phyloP scores from a whole-genome alignment of 2,329 filamentous ascomycete genomes.

The Sarocladiaceae sp. region DNA sequence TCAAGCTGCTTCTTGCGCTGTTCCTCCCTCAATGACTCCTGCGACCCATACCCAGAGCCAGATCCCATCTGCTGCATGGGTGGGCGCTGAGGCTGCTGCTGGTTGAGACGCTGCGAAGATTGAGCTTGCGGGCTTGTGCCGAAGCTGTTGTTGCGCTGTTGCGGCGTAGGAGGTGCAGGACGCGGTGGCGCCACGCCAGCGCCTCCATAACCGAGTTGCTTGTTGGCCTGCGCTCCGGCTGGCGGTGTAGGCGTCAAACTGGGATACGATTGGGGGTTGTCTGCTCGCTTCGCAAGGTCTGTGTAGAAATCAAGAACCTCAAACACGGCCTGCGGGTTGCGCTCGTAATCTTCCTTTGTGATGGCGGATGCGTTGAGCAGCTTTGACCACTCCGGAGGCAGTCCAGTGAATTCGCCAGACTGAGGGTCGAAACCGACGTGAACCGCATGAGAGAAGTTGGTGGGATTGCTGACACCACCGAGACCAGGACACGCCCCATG shows the following conservation, averaged over 20 bases:
- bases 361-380: conserved; percentile 93
- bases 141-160: conserved; percentile 38
- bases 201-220: conserved; percentile 52
- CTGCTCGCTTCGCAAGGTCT: conserved; percentile 69
- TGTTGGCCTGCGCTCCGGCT: conserved; percentile 48
- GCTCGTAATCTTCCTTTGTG: conserved; percentile 97
- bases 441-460: conserved; percentile 94
- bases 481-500: conserved; percentile 95
- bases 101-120: conserved; percentile 25
- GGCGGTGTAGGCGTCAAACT: conserved; percentile 64
- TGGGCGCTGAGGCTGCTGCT: conserved; percentile 49
- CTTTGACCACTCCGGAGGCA: conserved; percentile 96
- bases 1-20: conserved; percentile 58
- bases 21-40: conserved; percentile 47
- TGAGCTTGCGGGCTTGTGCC: conserved; percentile 25
- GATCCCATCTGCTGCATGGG: conserved; percentile 52
- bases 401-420: conserved; percentile 87
- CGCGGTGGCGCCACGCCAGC: conserved; percentile 62
- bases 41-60: conserved; percentile 41
- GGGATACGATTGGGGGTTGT: conserved; percentile 63
- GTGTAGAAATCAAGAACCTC: conserved; percentile 83
- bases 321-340: conserved; percentile 81
- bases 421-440: conserved; percentile 96
- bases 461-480: conserved; percentile 97
- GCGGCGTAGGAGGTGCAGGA: conserved; percentile 43